Conservation (phyloP, 108 stramenopile genomes). For the Cyclotella atomus region DNA sequence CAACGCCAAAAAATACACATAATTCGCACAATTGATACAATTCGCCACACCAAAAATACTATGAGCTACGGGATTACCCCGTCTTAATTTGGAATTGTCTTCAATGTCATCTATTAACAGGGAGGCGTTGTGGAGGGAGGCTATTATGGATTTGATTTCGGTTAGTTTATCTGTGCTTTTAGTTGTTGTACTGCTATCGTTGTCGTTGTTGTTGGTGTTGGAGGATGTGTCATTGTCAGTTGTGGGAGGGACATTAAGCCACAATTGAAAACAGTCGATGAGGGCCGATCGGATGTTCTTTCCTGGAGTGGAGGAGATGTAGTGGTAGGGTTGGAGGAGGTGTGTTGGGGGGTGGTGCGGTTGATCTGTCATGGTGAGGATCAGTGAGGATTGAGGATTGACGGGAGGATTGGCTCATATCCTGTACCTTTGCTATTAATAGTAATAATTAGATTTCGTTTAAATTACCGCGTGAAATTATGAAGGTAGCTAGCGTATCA, state of each 20-base stretch:
- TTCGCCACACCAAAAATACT: conserved; percentile 90
- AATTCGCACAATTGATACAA: conserved; percentile 96
- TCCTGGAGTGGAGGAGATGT: conserved; percentile 81
- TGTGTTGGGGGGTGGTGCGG: conserved; percentile 10
- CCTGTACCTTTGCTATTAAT: too few species aligned
- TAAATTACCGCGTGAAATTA: too few species aligned
- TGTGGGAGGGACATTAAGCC: conserved; percentile 71
- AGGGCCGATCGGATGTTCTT: conserved; percentile 82
- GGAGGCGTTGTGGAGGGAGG: conserved; percentile 91
- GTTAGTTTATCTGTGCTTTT: conserved; percentile 28
- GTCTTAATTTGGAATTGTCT: conserved; percentile 90
- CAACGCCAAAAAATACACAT: conserved; percentile 94
- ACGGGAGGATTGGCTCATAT: too few species aligned
- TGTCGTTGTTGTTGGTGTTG: too few species aligned
- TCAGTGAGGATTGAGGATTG: too few species aligned
- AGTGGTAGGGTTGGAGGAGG: conserved; percentile 75
- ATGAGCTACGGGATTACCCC: conserved; percentile 95
- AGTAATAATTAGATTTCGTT: too few species aligned
- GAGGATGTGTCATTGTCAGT: background rate
- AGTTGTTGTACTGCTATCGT: too few species aligned
- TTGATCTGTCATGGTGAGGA: too few species aligned
- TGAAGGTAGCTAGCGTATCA: too few species aligned
- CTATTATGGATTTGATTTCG: conserved; percentile 72
- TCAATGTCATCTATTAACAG: conserved; percentile 97
- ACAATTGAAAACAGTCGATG: conserved; percentile 87